phyloP scores from a whole-genome alignment of 176 grass and related monocot genomes.

The Phragmites australis region DNA sequence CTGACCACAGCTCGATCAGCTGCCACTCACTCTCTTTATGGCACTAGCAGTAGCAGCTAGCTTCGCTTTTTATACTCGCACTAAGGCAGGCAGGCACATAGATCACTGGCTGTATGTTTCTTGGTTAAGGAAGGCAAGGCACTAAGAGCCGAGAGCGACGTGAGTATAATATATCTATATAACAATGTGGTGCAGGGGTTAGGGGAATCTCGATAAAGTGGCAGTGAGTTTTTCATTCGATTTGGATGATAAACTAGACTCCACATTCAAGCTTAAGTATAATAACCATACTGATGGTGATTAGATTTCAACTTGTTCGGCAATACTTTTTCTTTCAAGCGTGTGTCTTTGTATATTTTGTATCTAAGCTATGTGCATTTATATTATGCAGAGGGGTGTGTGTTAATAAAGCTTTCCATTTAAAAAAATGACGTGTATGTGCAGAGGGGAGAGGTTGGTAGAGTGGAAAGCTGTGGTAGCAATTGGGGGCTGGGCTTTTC shows the following conservation, averaged over 20 bases:
- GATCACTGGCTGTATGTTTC: constrained; percentile 33
- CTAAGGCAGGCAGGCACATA: not conserved
- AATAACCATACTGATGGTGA: too few relatives aligned
- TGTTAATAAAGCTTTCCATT: too few relatives aligned
- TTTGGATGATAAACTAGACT: too few relatives aligned
- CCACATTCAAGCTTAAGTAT: too few relatives aligned
- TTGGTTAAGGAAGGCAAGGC: constrained; percentile 43
- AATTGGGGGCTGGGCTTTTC: constrained; percentile 35
- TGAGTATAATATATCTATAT: constrained; percentile 21
- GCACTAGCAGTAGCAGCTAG: not conserved
- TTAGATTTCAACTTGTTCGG: too few relatives aligned
- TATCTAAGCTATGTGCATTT: too few relatives aligned
- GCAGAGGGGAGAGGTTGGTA: constrained; percentile 42
- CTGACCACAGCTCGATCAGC: not conserved
- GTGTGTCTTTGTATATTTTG: too few relatives aligned
- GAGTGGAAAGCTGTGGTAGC: constrained; percentile 25
- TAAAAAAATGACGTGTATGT: constrained; percentile 21
- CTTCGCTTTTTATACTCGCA: constrained; percentile 31
- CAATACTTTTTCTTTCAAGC: too few relatives aligned
- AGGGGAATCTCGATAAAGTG: constrained; percentile 16
- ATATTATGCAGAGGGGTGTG: too few relatives aligned
- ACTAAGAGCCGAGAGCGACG: not conserved
- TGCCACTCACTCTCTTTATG: constrained; percentile 18
- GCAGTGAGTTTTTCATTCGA: constrained; percentile 32
- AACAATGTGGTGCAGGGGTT: constrained; percentile 13